phyloP scores from a whole-genome alignment of 2,329 filamentous ascomycete genomes.

The Sarocladiaceae sp. region DNA sequence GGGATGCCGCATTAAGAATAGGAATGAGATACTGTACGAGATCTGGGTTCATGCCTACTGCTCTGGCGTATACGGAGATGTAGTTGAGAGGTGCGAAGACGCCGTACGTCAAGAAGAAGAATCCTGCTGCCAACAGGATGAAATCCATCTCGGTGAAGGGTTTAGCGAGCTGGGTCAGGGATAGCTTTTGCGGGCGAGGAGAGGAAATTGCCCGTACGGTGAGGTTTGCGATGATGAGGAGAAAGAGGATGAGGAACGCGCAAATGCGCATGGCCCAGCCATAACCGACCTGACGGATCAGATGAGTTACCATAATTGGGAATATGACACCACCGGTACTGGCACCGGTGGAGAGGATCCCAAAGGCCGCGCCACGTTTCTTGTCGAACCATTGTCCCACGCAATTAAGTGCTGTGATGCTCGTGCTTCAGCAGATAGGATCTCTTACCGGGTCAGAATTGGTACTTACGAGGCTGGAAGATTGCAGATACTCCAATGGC shows the following conservation, averaged over 20 bases:
- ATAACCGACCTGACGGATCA: slow-evolving; percentile 19
- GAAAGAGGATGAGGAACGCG: slow-evolving; percentile 37
- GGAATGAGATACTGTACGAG: slow-evolving; percentile 30
- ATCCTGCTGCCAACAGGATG: slow-evolving; percentile 22
- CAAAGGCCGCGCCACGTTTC: slow-evolving; percentile 51
- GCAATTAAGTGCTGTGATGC: slow-evolving; percentile 21
- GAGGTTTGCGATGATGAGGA: slow-evolving; percentile 17
- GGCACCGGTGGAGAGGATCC: slow-evolving; percentile 52
- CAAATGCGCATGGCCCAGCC: slow-evolving; percentile 53
- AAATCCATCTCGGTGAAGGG: slow-evolving; percentile 26
- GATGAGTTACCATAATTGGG: slow-evolving; percentile 18
- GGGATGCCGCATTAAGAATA: slow-evolving; percentile 33
- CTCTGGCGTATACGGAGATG: slow-evolving; percentile 25
- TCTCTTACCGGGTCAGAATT: not conserved
- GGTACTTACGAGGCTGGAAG: slow-evolving; percentile 21
- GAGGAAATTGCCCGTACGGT: slow-evolving; percentile 18
- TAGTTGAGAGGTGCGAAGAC: slow-evolving; percentile 33
- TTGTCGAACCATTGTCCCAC: slow-evolving; percentile 31
- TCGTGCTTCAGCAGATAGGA: not conserved
- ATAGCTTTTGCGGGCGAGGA: not conserved
- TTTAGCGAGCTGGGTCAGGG: slow-evolving; percentile 18
- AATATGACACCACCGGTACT: slow-evolving; percentile 51
- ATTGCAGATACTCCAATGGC: slow-evolving; percentile 31
- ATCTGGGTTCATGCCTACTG: slow-evolving; percentile 20
- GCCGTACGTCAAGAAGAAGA: slow-evolving; percentile 31